Evolutionary conservation across 495 filamentous ascomycete genomes (phyloP).

Genomic region (Rostrohypoxylon terebratum): DNA sequence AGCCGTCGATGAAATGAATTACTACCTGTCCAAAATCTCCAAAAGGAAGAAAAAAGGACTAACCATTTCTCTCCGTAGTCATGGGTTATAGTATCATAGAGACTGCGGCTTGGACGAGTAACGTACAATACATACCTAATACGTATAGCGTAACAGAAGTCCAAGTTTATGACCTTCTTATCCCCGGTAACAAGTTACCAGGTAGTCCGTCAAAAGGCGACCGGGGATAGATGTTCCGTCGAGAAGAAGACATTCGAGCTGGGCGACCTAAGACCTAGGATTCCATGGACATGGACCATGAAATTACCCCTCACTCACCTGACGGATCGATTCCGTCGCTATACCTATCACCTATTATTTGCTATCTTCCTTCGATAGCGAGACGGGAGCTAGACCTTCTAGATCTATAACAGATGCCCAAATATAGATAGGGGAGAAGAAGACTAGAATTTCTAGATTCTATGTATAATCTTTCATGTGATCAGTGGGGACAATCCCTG

Average conservation of each 20-base stretch:
- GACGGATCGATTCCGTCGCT: conserved; percentile 45
- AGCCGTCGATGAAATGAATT: conserved; percentile 27
- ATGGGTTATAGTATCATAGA: conserved; percentile 6
- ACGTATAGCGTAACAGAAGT: conserved; percentile 34
- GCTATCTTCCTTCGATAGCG: conserved; percentile 17
- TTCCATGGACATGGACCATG: background rate
- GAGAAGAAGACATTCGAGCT: conserved; percentile 26
- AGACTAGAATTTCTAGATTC: conserved; percentile 29
- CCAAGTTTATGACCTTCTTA: conserved; percentile 37
- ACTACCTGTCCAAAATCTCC: background rate
- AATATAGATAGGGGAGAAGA: conserved; percentile 31
- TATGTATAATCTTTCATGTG: conserved; percentile 47
- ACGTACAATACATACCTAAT: conserved; percentile 32
- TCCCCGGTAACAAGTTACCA: conserved; percentile 25
- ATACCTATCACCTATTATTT: conserved; percentile 23
- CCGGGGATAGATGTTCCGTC: conserved; percentile 38
- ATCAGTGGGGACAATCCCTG: conserved; percentile 39
- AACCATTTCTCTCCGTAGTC: conserved; percentile 14
- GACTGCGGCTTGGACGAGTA: conserved; percentile 14
- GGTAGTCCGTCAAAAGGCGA: conserved; percentile 19
- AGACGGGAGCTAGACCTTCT: conserved; percentile 28
- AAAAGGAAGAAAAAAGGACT: background rate
- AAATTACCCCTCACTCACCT: conserved; percentile 50
- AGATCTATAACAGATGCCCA: conserved; percentile 30
- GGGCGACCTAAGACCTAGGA: background rate